phyloP scores from a whole-genome alignment of 1,139 yeast genomes.

The Taphrina sp. region DNA sequence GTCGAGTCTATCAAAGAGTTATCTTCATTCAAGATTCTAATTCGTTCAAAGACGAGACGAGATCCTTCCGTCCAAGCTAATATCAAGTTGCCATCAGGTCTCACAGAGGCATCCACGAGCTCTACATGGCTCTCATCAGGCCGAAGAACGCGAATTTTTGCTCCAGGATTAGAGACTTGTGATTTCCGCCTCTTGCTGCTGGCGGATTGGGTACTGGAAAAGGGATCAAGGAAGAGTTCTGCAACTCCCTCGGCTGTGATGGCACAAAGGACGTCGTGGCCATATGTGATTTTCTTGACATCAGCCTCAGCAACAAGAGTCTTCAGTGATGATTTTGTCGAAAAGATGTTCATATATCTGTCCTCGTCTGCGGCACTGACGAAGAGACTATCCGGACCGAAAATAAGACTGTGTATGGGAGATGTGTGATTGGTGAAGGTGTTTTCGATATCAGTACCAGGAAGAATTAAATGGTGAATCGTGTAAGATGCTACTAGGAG shows the following conservation, averaged over 20 bases:
- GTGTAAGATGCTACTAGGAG: conserved; percentile 35
- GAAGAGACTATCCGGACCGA: conserved; percentile 42
- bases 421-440: conserved; percentile 73
- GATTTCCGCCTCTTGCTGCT: conserved; percentile 33
- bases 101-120: conserved; percentile 49
- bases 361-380: conserved; percentile 73
- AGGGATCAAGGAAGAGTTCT: conserved; percentile 63
- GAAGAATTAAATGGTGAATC: conserved; percentile 45
- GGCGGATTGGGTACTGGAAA: conserved; percentile 38
- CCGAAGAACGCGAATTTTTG: conserved; percentile 50
- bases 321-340: conserved; percentile 44
- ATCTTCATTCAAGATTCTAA: conserved; percentile 61
- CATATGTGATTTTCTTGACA: conserved; percentile 50
- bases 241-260: conserved; percentile 64
- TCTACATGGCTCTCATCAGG: conserved; percentile 48
- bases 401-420: conserved; percentile 54
- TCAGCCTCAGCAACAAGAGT: conserved; percentile 70
- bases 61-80: conserved; percentile 75
- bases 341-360: conserved; percentile 72
- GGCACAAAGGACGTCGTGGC: conserved; percentile 52
- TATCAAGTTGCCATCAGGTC: conserved; percentile 49
- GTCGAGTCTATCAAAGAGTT: conserved; percentile 21
- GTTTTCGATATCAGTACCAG: conserved; percentile 45
- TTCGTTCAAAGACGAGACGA: conserved; percentile 41
- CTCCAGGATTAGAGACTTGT: conserved; percentile 52